Conservation (phyloP, 169 alveolate genomes). For the Babesia caballi region DNA sequence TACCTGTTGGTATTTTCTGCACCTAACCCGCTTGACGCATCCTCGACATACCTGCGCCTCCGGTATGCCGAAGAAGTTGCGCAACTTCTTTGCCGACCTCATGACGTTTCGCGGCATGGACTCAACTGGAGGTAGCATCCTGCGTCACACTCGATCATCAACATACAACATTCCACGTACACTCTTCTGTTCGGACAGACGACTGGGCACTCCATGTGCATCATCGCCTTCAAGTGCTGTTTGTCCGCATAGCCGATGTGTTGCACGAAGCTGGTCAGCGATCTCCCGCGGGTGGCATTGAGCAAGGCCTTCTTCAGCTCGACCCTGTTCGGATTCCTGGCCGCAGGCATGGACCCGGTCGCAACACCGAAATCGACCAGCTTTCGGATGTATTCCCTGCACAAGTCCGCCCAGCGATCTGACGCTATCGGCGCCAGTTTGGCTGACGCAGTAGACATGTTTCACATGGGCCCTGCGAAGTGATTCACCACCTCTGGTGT, state of each 20-base stretch:
- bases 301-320: slow-evolving; percentile 52
- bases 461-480: not conserved
- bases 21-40: slow-evolving; percentile 48
- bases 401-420: slow-evolving; percentile 18
- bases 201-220: slow-evolving; percentile 67
- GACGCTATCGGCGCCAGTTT: slow-evolving; percentile 8
- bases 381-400: slow-evolving; percentile 35
- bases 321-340: slow-evolving; percentile 51
- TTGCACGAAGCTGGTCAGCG: slow-evolving; percentile 41
- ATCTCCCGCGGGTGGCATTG: slow-evolving; percentile 39
- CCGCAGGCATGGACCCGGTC: slow-evolving; percentile 20
- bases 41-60: slow-evolving; percentile 63
- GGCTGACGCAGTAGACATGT: not conserved
- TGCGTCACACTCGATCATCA: not conserved
- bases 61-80: slow-evolving; percentile 63
- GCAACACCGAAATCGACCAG: slow-evolving; percentile 35
- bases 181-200: slow-evolving; percentile 49
- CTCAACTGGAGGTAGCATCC: slow-evolving; percentile 59
- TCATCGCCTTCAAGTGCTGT: slow-evolving; percentile 38
- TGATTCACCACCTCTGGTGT: not conserved
- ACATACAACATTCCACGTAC: not conserved
- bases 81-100: slow-evolving; percentile 58
- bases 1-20: slow-evolving; percentile 63
- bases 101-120: slow-evolving; percentile 63
- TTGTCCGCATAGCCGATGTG: slow-evolving; percentile 22